phyloP scores from a whole-genome alignment of 768 basidiomycete genomes.

The Rhodotorula kratochvilovae region DNA sequence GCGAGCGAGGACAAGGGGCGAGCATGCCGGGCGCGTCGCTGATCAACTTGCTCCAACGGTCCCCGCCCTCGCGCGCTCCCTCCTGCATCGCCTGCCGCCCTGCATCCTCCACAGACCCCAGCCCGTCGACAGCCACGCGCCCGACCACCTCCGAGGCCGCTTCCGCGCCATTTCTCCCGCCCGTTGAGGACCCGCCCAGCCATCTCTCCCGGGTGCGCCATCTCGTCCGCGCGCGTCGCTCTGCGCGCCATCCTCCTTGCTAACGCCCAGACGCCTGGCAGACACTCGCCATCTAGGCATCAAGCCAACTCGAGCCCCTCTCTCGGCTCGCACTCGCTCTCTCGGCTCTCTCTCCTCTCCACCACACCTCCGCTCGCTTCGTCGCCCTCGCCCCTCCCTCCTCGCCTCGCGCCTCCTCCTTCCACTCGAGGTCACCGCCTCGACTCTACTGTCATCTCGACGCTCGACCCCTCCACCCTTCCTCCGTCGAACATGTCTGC shows the following conservation, averaged over 20 bases:
- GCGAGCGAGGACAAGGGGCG: not conserved
- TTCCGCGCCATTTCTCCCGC: not conserved
- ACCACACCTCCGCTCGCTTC: not conserved
- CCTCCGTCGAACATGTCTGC: conserved; percentile 1
- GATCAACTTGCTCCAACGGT: not conserved
- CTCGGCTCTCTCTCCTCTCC: not conserved
- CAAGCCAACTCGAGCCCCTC: conserved; percentile 2
- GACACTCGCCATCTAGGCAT: conserved; percentile 1
- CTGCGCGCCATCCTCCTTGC: not conserved
- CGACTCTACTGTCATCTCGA: not conserved
- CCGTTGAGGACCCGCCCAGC: no score
- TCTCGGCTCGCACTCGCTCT: not conserved
- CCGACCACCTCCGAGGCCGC: not conserved
- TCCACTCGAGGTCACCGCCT: not conserved
- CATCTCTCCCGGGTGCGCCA: conserved; percentile 3
- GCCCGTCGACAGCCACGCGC: not conserved
- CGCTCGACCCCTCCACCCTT: not conserved
- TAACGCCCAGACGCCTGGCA: not conserved
- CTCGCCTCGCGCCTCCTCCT: not conserved
- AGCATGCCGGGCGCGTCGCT: not conserved
- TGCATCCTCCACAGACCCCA: not conserved
- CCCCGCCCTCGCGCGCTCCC: not conserved
- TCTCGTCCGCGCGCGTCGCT: not conserved
- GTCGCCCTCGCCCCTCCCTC: not conserved
- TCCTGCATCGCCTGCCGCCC: not conserved